Evolutionary conservation across 805 yeast species (phyloP), one percentile per base, ranked within the genome.

Genomic region (Kuraishia hungarica): DNA sequence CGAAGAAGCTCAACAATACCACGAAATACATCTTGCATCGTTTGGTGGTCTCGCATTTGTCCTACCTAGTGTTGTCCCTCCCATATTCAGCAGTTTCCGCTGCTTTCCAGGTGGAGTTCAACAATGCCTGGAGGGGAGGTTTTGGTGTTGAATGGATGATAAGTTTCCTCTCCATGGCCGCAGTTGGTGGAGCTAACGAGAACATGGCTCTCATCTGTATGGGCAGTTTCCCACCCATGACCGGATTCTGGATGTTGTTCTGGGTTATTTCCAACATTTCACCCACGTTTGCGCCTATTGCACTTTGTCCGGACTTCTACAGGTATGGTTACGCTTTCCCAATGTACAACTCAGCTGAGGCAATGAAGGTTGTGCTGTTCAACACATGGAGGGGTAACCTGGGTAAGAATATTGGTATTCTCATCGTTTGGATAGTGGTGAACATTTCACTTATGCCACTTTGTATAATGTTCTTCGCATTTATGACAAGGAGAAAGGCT

Each of bases 151-250:
- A 79, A 58, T 89, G 96, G 96, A 77, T 85, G 80, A 60, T 82
- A 39, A 76, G 83, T 6, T 88, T 72, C 65, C 60, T 88, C 52
- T 79, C 89, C 6, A 83, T 88, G 89, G 71, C 82, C 58, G 89
- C 92, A 0, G 86, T 87, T 39, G 96, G 96, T 56, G 81, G 86
- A 50, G 83, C 86, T 29, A 86, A 84, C 63, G 94, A 88, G 67
- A 81, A 84, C 58, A 70, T 79, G 61, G 82, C 83, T 0, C 64
- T 82, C 66, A 35, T 86, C 5, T 64, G 79, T 7, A 70, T 84
- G 51, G 68, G 82, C 5, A 55, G 72, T 17, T 74, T 75, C 53
- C 93, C 94, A 0, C 89, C 90, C 28, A 61, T 77, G 54, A 60
- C 85, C 52, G 91, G 92, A 0, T 80, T 86, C 62, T 86, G 92